Percentiles rank a stretch among this genome's conserved stretches.
These are phyloP conservation scores for Cyberlindnera mississippiensis DNA, from an alignment of 805 yeast genomes.

Conservation along the genomic window DNA sequence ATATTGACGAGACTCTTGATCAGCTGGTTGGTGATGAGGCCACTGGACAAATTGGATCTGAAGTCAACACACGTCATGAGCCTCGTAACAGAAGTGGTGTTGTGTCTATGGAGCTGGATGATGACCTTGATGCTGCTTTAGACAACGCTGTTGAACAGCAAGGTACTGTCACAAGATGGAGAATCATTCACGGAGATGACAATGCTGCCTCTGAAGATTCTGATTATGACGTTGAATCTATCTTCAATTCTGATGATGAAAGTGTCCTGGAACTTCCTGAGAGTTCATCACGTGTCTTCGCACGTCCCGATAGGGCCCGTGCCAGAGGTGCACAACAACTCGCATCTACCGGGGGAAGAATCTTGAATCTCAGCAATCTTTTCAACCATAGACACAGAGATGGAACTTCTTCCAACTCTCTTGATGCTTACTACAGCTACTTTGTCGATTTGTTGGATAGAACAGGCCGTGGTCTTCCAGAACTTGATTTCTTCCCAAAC, in stretches of 20 bases:
- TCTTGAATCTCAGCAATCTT: slow-evolving; percentile 1
- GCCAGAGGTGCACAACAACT: slow-evolving; percentile 26
- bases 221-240: slow-evolving; percentile 13
- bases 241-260: slow-evolving; percentile 15
- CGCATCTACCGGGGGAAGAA: neutral
- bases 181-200: slow-evolving; percentile 22
- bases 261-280: slow-evolving; percentile 15
- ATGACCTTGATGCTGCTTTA: slow-evolving; percentile 6
- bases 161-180: slow-evolving; percentile 3
- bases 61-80: neutral
- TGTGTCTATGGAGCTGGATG: slow-evolving; percentile 7
- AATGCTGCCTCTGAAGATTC: slow-evolving; percentile 20
- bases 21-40: slow-evolving; percentile 28
- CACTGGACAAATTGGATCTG: neutral
- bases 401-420: neutral
- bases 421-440: slow-evolving; percentile 11
- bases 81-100: neutral
- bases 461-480: slow-evolving; percentile 2
- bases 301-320: slow-evolving; percentile 14
- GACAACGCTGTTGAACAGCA: slow-evolving; percentile 1
- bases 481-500: slow-evolving; percentile 7
- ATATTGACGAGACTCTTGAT: slow-evolving; percentile 23
- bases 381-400: slow-evolving; percentile 2
- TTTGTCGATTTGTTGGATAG: slow-evolving; percentile 13
- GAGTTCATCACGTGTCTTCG: neutral